Percentiles rank a stretch among this genome's conserved stretches.
These are phyloP conservation scores for Candida xyloterini DNA, from an alignment of 805 yeast genomes.

Conservation along the genomic window DNA sequence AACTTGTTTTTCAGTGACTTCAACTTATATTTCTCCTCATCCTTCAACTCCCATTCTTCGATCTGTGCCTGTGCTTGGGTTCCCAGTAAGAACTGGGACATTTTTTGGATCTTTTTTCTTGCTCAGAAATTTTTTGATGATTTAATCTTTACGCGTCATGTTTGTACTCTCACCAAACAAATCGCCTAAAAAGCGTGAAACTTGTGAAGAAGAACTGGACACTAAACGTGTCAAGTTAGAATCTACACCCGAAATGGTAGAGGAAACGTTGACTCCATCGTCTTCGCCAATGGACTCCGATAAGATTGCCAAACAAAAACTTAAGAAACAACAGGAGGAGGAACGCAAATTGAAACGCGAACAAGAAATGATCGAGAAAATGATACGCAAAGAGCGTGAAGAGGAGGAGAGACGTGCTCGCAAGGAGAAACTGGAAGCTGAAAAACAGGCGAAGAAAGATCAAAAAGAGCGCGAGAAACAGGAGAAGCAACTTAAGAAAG, in stretches of 20 bases:
- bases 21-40: slow-evolving; percentile 8
- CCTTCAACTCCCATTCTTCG: slow-evolving; percentile 23
- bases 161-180: slow-evolving; percentile 17
- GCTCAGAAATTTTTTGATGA: slow-evolving; percentile 1
- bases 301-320: slow-evolving; percentile 4
- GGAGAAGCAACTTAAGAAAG: slow-evolving; percentile 26
- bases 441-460: slow-evolving; percentile 26
- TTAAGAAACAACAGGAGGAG: slow-evolving; percentile 9
- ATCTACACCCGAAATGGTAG: slow-evolving; percentile 1
- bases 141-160: slow-evolving; percentile 9
- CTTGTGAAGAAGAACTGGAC: slow-evolving; percentile 6
- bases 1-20: slow-evolving; percentile 10
- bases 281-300: slow-evolving; percentile 8
- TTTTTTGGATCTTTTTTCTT: background rate
- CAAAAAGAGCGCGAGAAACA: slow-evolving; percentile 29
- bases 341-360: slow-evolving; percentile 10
- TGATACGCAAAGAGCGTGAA: slow-evolving; percentile 10
- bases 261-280: slow-evolving; percentile 6
- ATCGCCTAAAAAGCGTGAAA: slow-evolving; percentile 14
- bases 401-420: slow-evolving; percentile 18
- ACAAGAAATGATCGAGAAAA: slow-evolving; percentile 11
- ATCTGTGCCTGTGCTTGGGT: slow-evolving; percentile 24
- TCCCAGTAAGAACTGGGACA: slow-evolving; percentile 17
- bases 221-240: slow-evolving; percentile 4
- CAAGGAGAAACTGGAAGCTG: slow-evolving; percentile 29